Percentiles rank a stretch among this genome's conserved stretches.
Conservation (phyloP, 805 yeast species). For the Monosporozyma solicola region DNA sequence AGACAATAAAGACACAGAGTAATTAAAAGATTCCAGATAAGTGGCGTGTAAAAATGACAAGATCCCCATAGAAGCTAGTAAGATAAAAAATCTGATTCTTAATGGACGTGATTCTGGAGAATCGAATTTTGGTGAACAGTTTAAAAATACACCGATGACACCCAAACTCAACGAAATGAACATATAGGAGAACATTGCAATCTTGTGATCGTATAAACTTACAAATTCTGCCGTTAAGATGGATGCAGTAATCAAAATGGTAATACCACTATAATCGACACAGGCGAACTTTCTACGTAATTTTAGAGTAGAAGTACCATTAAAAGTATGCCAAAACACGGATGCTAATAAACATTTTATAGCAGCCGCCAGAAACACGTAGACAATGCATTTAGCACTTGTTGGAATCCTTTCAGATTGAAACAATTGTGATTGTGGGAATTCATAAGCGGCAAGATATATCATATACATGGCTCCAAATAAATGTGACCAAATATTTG, state of each 20-base stretch:
- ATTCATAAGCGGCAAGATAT: conserved; percentile 49
- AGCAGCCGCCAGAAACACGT: conserved; percentile 61
- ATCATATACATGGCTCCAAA: conserved; percentile 54
- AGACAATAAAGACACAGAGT: conserved; percentile 45
- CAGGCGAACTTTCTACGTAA: conserved; percentile 77
- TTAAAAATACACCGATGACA: conserved; percentile 59
- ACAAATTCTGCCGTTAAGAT: conserved; percentile 80
- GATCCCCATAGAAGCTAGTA: conserved; percentile 68
- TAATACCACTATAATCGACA: conserved; percentile 90
- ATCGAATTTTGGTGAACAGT: conserved; percentile 92
- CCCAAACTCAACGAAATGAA: conserved; percentile 60
- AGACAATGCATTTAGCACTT: conserved; percentile 36
- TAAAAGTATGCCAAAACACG: conserved; percentile 85
- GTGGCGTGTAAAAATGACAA: conserved; percentile 49
- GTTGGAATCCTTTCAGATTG: conserved; percentile 36
- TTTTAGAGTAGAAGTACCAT: conserved; percentile 56
- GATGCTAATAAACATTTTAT: conserved; percentile 72
- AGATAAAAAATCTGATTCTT: conserved; percentile 70
- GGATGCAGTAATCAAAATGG: conserved; percentile 81
- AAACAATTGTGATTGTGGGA: conserved; percentile 52
- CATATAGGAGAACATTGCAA: conserved; percentile 37
- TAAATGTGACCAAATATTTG: conserved; percentile 90
- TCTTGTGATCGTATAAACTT: conserved; percentile 40
- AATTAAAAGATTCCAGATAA: conserved; percentile 44
- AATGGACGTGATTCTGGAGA: conserved; percentile 73